Evolutionary conservation across 148 eudicot genomes (phyloP).

Genomic region (Rhododendron simsii): DNA sequence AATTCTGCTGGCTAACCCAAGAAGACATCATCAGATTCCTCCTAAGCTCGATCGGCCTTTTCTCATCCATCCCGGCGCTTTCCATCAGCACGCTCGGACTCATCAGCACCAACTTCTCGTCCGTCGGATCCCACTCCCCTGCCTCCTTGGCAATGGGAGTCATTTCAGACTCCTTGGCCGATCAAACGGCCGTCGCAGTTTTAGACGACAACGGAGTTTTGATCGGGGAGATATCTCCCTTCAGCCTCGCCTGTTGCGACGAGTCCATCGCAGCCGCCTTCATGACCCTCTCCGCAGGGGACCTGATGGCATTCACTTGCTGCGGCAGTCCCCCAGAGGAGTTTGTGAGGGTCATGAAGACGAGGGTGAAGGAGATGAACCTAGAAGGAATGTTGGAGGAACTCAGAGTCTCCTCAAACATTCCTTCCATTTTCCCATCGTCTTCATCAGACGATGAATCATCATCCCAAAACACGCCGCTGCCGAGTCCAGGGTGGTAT

Average conservation of each 20-base stretch:
- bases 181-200: slow-evolving; percentile 61
- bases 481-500: slow-evolving; percentile 22
- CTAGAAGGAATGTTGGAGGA: slow-evolving; percentile 47
- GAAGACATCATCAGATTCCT: slow-evolving; percentile 76
- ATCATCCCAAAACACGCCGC: slow-evolving; percentile 11
- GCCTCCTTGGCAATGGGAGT: slow-evolving; percentile 44
- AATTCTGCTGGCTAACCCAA: slow-evolving; percentile 79
- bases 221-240: slow-evolving; percentile 75
- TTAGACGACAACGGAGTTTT: slow-evolving; percentile 49
- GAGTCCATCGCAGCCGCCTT: slow-evolving; percentile 59
- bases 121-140: slow-evolving; percentile 46
- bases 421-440: slow-evolving; percentile 10
- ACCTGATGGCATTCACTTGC: slow-evolving; percentile 77
- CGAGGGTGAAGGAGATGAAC: slow-evolving; percentile 47
- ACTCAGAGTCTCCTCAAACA: background rate
- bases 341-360: slow-evolving; percentile 42
- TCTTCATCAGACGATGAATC: slow-evolving; percentile 50
- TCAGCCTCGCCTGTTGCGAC: slow-evolving; percentile 47
- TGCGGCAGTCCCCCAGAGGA: slow-evolving; percentile 75
- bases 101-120: slow-evolving; percentile 34
- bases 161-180: slow-evolving; percentile 32
- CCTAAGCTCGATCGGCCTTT: slow-evolving; percentile 59
- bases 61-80: slow-evolving; percentile 45
- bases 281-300: slow-evolving; percentile 58
- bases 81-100: slow-evolving; percentile 58